Base-by-base conservation (phyloP, 2,329 filamentous ascomycete genomes). In the Aspergillus phoenicis region DNA sequence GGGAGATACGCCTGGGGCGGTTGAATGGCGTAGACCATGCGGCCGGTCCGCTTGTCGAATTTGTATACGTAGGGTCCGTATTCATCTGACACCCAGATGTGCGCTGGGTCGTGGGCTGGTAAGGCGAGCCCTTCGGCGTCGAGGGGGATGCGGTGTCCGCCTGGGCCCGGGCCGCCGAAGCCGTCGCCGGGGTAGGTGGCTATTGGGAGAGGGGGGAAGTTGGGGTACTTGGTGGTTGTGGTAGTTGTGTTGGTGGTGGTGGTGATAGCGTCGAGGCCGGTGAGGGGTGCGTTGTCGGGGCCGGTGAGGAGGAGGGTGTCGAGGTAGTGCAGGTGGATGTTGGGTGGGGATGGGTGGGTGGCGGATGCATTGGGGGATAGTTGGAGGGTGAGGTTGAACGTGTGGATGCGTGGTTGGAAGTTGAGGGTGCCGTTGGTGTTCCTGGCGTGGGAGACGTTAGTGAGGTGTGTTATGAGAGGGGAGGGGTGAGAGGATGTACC, bases 1-100 rank as follows among this genome's bases (percentile, higher is more conserved):
- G 89, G 89, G 30, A 91, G 80, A 62, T 87, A 81, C 0, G 89
- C 88, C 54, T 84, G 78, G 0, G 88, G 88, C 0, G 89, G 88
- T 13, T 84, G 82, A 61, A 91, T 87, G 1, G 88, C 88, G 1
- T 79, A 76, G 15, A 85, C 72, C 84, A 91, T 87, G 36, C 77
- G 80, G 38, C 89, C 89, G 0, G 72, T 69, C 3, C 73, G 49
- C 17, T 38, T 64, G 62, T 81, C 77, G 74, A 91, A 91, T 48
- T 86, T 83, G 79, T 90, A 91, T 22, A 91, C 77, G 67, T 87
- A 91, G 0, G 87, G 87, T 0, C 88, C 89, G 70, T 90, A 89
- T 75, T 91, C 89, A 69, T 91, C 89, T 7, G 81, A 84, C 41
- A 91, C 79, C 87, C 87, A 91, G 75, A 90, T 91, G 0, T 81